These are phyloP conservation scores for Huntiella moniliformis DNA, from an alignment of 2,329 filamentous ascomycete genomes.

Conservation along the genomic window DNA sequence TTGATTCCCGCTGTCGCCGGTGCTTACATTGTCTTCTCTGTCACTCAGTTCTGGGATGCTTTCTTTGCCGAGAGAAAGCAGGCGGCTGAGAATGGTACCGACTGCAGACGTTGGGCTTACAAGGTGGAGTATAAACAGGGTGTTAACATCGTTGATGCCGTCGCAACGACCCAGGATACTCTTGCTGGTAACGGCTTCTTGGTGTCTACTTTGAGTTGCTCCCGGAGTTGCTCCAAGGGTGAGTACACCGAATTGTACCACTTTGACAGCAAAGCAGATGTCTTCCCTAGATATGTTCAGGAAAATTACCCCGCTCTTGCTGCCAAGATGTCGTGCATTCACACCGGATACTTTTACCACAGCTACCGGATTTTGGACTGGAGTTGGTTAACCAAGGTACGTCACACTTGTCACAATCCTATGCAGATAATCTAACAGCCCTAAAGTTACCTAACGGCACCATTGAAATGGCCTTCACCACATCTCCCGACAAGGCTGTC, in stretches of 20 bases:
- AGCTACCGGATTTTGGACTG: slow-evolving; percentile 28
- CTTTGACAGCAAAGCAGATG: slow-evolving; percentile 33
- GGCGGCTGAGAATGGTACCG: slow-evolving; percentile 22
- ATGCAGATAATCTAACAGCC: not conserved
- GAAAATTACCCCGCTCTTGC: slow-evolving; percentile 25
- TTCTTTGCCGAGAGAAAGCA: slow-evolving; percentile 25
- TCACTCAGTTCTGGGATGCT: slow-evolving; percentile 36
- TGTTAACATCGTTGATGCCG: slow-evolving; percentile 36
- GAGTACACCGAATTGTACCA: slow-evolving; percentile 30
- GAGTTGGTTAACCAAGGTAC: slow-evolving; percentile 28
- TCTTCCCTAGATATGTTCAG: slow-evolving; percentile 27
- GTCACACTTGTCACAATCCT: slow-evolving; percentile 9
- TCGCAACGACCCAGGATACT: slow-evolving; percentile 21
- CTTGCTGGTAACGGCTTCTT: slow-evolving; percentile 30
- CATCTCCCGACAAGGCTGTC: slow-evolving; percentile 19
- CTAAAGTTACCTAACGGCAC: slow-evolving; percentile 19
- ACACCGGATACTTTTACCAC: slow-evolving; percentile 29
- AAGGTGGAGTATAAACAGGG: slow-evolving; percentile 32
- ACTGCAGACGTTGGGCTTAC: slow-evolving; percentile 26
- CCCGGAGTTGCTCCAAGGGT: slow-evolving; percentile 26
- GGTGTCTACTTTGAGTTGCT: slow-evolving; percentile 32
- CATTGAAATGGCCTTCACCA: slow-evolving; percentile 30
- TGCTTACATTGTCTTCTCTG: slow-evolving; percentile 32
- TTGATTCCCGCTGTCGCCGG: slow-evolving; percentile 24
- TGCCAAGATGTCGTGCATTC: slow-evolving; percentile 31